phyloP scores from a whole-genome alignment of 495 filamentous ascomycete genomes.

The Neurospora africana region DNA sequence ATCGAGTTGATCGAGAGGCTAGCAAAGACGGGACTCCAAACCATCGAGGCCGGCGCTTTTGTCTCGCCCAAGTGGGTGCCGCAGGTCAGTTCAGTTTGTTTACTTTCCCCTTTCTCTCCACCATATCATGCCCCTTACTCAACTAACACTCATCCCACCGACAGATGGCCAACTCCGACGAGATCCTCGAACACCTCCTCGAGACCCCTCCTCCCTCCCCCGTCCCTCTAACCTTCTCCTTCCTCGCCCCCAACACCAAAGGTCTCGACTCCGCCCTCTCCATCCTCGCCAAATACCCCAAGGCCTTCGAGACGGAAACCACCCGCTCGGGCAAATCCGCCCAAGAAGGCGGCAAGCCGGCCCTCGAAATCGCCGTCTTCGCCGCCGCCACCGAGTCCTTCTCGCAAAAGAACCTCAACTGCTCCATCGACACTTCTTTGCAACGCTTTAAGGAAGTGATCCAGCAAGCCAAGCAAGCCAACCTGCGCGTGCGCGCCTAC shows the following conservation, averaged over 20 bases:
- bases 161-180: constrained; percentile 85
- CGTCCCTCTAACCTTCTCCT: constrained; percentile 73
- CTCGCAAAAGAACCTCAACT: constrained; percentile 86
- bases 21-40: constrained; percentile 72
- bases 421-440: constrained; percentile 71
- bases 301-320: constrained; percentile 27
- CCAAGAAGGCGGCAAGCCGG: constrained; percentile 30
- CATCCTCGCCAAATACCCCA: constrained; percentile 29
- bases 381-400: constrained; percentile 88
- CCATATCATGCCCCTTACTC: neutral
- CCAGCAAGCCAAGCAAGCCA: constrained; percentile 48
- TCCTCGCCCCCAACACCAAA: constrained; percentile 80
- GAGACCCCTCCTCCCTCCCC: constrained; percentile 54
- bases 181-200: constrained; percentile 69
- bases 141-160: neutral
- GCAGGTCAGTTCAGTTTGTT: constrained; percentile 48
- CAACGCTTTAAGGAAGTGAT: constrained; percentile 68
- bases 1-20: constrained; percentile 71
- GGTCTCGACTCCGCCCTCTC: constrained; percentile 52
- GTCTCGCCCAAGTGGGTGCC: constrained; percentile 97
- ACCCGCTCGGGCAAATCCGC: neutral
- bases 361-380: constrained; percentile 80
- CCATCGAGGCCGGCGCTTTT: constrained; percentile 92
- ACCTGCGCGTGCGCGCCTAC: constrained; percentile 78
- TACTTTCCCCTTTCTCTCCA: neutral